Evolutionary conservation across 106 monocot genomes (phyloP), one percentile per base, ranked within the genome.

Genomic region (Dioscorea alata): DNA sequence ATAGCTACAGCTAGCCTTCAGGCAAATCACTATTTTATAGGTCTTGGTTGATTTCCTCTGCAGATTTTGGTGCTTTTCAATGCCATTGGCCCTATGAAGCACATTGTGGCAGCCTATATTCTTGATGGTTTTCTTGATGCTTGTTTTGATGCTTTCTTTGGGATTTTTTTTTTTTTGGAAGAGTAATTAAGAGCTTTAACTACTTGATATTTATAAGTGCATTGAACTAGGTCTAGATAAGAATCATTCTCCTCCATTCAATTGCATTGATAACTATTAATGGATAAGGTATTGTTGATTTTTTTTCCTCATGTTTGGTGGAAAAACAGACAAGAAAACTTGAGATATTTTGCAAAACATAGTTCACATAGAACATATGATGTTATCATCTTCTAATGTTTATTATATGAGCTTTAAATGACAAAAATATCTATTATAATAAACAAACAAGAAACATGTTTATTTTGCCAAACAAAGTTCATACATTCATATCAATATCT

Each of bases 31-130:
- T 21, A 23, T 59, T 65, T 59, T 69, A 21, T 23, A 4, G 15
- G 69, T 64, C 23, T 1, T 50, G 22, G 59, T 17, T 23, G 49
- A 33, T 57, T 18, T 50, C 33, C 64, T 80, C 16, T 63, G 49
- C 33, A 23, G 58, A 15, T 61, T 24, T 63, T 73, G 62, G n/a
- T 68, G 67, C 66, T 58, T 34, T 57, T 78, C 58, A 79, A 17
- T 53, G 78, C 78, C 56, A 76, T 52, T 56, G 75, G 28, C 16
- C 51, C 71, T 57, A 72, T 13, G 61, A 75, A 71, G 69, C 61
- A 79, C 57, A 76, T 60, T 66, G 69, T 64, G 64, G 81, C 75
- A 50, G 86, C 85, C 61, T 85, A 70, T 78, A 85, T 85, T 23
- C 49, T 80, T 21, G 50, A 51, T 67, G 34, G 34, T 34, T 4